These are phyloP conservation scores for Breviolum minutum DNA, from an alignment of 73 alveolate genomes.

Conservation along the genomic window DNA sequence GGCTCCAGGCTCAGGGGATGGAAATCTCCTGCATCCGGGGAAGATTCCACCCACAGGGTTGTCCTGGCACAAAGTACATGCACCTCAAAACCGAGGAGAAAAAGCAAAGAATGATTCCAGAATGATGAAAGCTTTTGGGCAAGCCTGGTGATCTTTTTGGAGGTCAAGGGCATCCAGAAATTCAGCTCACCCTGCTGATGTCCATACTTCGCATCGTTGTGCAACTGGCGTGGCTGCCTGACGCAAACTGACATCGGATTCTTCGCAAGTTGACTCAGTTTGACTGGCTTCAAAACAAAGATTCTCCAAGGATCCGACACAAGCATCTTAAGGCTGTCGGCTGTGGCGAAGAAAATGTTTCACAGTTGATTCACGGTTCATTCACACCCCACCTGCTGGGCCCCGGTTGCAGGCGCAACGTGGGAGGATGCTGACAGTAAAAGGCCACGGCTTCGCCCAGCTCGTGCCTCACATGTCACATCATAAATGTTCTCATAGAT, in stretches of 20 bases:
- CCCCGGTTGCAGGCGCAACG: constrained; percentile 74
- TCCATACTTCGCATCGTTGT: constrained; percentile 32
- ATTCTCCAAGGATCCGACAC: background rate
- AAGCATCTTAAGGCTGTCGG: background rate
- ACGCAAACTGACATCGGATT: background rate
- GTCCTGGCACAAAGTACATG: background rate
- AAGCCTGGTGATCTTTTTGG: background rate
- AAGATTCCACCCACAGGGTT: constrained; percentile 51
- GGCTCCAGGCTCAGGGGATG: constrained; percentile 42
- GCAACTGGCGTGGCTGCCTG: constrained; percentile 74
- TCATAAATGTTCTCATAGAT: background rate
- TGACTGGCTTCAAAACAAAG: background rate
- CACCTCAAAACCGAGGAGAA: no score
- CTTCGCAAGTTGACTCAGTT: background rate
- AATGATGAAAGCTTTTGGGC: no score
- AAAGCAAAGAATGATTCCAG: no score
- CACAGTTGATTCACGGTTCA: background rate
- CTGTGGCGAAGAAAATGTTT: background rate
- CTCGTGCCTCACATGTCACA: constrained; percentile 3
- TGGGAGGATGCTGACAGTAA: constrained; percentile 78
- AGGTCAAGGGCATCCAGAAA: constrained; percentile 59
- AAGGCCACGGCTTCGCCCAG: constrained; percentile 26
- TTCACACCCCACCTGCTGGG: constrained; percentile 34
- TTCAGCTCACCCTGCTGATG: constrained; percentile 49
- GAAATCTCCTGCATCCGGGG: constrained; percentile 49